A percentile compares a stretch with the other conserved stretches of the same genome.
Evolutionary conservation across 805 yeast species (phyloP).

Genomic region (Brettanomyces bruxellensis): DNA sequence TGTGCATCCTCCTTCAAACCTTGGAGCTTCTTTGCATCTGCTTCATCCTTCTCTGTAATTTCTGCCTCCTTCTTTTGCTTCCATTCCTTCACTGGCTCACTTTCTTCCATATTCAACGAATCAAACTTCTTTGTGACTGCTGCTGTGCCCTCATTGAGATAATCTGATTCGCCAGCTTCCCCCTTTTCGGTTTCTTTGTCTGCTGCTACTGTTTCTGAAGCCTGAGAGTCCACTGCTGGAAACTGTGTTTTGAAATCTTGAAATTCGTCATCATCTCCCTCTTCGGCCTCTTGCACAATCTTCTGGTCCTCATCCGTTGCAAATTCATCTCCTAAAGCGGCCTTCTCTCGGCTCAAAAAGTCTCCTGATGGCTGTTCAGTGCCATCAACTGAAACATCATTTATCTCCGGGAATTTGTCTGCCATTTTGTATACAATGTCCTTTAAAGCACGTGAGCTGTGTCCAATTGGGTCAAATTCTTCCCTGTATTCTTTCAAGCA

Average conservation of each 20-base stretch:
- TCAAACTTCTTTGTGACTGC: conserved; percentile 24
- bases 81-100: conserved; percentile 69
- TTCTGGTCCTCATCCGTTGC: conserved; percentile 48
- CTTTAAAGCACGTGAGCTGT: not conserved
- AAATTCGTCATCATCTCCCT: conserved; percentile 35
- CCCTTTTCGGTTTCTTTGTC: conserved; percentile 10
- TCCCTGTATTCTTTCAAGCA: not conserved
- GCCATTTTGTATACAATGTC: conserved; percentile 35
- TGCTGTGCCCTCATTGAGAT: conserved; percentile 3
- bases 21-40: conserved; percentile 50
- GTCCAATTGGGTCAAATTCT: not conserved
- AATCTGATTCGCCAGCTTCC: conserved; percentile 7
- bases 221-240: conserved; percentile 40
- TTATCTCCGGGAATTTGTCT: conserved; percentile 70
- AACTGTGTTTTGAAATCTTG: conserved; percentile 56
- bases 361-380: conserved; percentile 32
- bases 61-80: conserved; percentile 70
- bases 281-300: conserved; percentile 27
- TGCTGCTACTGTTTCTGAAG: not conserved
- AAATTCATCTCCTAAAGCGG: conserved; percentile 62
- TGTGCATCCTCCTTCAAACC: conserved; percentile 70
- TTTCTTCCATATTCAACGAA: conserved; percentile 34
- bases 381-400: conserved; percentile 30
- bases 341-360: conserved; percentile 61
- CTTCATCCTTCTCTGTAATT: conserved; percentile 69